These are phyloP conservation scores for Citrus medica DNA, from an alignment of 345 rosid species.

Conservation along the genomic window DNA sequence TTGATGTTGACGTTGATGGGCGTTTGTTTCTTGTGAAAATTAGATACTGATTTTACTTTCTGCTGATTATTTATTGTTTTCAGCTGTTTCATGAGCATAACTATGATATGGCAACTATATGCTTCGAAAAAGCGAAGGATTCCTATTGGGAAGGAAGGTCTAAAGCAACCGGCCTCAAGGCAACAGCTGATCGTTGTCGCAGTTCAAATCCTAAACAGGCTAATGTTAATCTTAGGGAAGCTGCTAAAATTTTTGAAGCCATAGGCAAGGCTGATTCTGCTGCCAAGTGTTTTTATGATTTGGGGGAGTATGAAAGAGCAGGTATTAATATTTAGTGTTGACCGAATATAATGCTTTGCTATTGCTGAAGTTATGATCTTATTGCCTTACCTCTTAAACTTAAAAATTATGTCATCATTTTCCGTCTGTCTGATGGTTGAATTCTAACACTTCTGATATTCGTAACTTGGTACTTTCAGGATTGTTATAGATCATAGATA, in stretches of 20 bases:
- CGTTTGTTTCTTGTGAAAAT: not conserved
- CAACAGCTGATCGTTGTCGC: constrained; percentile 34
- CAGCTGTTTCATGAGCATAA: constrained; percentile 43
- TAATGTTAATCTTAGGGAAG: constrained; percentile 31
- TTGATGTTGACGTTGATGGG: not conserved
- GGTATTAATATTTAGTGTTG: constrained; percentile 17
- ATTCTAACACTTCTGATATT: too few relatives aligned
- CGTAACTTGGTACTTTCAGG: not conserved
- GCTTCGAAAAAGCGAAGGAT: constrained; percentile 49
- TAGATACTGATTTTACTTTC: not conserved
- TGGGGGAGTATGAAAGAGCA: constrained; percentile 39
- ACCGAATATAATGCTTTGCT: not conserved
- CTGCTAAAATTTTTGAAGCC: constrained; percentile 42
- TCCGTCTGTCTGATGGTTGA: too few relatives aligned
- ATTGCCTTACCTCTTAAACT: not conserved
- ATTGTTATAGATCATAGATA: not conserved
- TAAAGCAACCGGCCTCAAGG: constrained; percentile 38
- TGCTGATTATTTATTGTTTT: not conserved
- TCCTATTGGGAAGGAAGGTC: constrained; percentile 34
- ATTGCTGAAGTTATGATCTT: not conserved
- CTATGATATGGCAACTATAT: constrained; percentile 44
- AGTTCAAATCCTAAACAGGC: constrained; percentile 34
- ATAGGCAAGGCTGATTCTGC: constrained; percentile 46
- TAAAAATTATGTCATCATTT: too few relatives aligned
- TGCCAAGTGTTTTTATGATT: constrained; percentile 38